Percentiles rank a stretch among this genome's conserved stretches.
phyloP scores from a whole-genome alignment of 2,329 filamentous ascomycete genomes.

The Claviceps capensis region DNA sequence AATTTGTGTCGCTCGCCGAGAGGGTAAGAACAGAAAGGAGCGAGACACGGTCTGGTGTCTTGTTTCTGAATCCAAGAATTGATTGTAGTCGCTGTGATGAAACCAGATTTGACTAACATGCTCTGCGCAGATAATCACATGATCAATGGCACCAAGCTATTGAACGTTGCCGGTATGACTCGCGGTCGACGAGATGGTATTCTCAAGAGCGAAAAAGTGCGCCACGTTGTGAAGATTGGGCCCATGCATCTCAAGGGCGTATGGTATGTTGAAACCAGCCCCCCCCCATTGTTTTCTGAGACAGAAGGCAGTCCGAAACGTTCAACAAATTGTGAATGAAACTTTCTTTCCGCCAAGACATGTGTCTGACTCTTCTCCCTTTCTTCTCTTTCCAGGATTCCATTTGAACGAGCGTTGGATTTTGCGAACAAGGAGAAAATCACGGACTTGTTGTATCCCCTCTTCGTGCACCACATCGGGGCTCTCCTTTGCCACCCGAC shows the following conservation, averaged over 20 bases:
- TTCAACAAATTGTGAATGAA: neutral
- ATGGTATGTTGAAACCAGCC: constrained; percentile 49
- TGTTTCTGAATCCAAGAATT: too few relatives aligned
- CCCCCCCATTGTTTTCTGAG: constrained; percentile 5
- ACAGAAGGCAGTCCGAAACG: constrained; percentile 3
- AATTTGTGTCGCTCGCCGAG: constrained; percentile 85
- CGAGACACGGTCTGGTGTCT: neutral
- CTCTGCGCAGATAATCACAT: constrained; percentile 72
- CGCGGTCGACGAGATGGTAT: constrained; percentile 90
- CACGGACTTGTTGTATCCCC: constrained; percentile 82
- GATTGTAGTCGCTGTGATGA: too few relatives aligned
- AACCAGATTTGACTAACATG: neutral
- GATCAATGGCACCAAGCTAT: constrained; percentile 95
- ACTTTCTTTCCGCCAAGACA: constrained; percentile 12
- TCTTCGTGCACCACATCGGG: constrained; percentile 96
- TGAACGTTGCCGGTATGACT: constrained; percentile 98
- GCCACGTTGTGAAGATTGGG: constrained; percentile 96
- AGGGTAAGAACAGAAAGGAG: constrained; percentile 43
- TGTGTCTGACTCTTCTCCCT: neutral
- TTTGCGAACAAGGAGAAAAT: constrained; percentile 99
- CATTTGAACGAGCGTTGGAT: constrained; percentile 91
- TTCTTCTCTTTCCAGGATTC: constrained; percentile 53
- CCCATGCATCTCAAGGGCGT: constrained; percentile 98
- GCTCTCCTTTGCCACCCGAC: constrained; percentile 86
- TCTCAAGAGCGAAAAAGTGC: constrained; percentile 90